phyloP scores from a whole-genome alignment of 2,329 filamentous ascomycete genomes.

The Aurifilum marmelostoma region DNA sequence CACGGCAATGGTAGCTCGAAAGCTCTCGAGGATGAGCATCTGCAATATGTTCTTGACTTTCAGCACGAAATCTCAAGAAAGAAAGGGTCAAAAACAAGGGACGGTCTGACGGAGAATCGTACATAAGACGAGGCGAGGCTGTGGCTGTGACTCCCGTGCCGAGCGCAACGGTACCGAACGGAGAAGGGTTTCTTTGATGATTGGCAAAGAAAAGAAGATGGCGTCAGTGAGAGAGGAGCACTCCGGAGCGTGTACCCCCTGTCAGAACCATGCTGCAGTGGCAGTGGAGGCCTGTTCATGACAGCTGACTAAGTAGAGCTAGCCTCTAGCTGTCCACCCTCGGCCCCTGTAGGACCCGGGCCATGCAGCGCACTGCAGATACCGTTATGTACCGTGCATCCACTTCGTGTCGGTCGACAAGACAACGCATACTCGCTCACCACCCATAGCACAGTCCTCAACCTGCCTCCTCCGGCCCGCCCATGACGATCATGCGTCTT shows the following conservation, averaged over 20 bases:
- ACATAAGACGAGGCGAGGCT: background rate
- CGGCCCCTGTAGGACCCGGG: background rate
- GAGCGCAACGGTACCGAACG: background rate
- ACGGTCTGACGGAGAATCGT: too few species aligned
- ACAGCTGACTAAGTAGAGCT: background rate
- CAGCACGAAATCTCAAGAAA: background rate
- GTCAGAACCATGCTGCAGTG: background rate
- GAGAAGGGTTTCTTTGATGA: background rate
- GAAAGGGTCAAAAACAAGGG: background rate
- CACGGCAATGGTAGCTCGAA: background rate
- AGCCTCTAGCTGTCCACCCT: background rate
- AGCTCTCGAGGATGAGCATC: background rate
- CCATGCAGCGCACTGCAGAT: background rate
- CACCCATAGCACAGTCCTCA: background rate
- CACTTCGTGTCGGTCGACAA: background rate
- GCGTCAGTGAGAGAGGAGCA: conserved; percentile 1
- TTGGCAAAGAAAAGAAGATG: conserved; percentile 5
- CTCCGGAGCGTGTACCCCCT: background rate
- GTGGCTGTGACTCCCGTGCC: background rate
- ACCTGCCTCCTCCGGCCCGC: conserved; percentile 1
- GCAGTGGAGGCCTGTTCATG: background rate
- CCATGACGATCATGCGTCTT: conserved; percentile 30
- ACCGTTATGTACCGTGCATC: background rate
- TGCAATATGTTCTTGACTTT: background rate
- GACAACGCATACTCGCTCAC: background rate